A percentile compares a stretch with the other conserved stretches of the same genome.
These are phyloP conservation scores for Hypericum androsaemum DNA, from an alignment of 345 rosid genomes.

Conservation along the genomic window DNA sequence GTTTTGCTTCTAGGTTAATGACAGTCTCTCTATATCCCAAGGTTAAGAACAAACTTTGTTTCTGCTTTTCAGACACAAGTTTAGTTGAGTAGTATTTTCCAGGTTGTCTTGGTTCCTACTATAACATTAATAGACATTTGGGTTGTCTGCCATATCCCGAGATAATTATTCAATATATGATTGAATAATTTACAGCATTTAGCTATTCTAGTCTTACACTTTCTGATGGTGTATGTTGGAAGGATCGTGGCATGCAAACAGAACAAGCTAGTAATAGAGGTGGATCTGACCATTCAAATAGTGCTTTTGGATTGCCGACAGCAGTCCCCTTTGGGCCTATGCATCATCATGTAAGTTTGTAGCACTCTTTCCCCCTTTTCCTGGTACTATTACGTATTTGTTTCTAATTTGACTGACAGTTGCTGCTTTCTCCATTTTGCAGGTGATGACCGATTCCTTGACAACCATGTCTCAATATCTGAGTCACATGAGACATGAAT, in stretches of 20 bases:
- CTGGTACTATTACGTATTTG: slow-evolving; percentile 3
- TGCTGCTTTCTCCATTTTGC: slow-evolving; percentile 11
- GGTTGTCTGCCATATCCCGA: too few relatives aligned
- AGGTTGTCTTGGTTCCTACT: too few relatives aligned
- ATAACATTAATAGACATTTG: too few relatives aligned
- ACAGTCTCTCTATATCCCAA: too few relatives aligned
- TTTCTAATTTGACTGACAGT: not conserved
- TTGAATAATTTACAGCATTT: not conserved
- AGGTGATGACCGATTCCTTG: slow-evolving; percentile 64
- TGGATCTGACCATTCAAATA: slow-evolving; percentile 33
- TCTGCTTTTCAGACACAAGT: too few relatives aligned
- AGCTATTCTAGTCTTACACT: not conserved
- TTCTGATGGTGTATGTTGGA: slow-evolving; percentile 4
- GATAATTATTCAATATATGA: not conserved
- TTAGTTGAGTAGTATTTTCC: too few relatives aligned
- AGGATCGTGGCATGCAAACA: slow-evolving; percentile 36
- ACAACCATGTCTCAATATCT: slow-evolving; percentile 58
- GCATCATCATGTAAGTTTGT: slow-evolving; percentile 50
- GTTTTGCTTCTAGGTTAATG: slow-evolving; percentile 9
- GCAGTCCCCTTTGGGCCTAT: slow-evolving; percentile 38
- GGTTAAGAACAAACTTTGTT: too few relatives aligned
- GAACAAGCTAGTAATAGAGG: slow-evolving; percentile 33
- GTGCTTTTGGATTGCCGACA: slow-evolving; percentile 54
- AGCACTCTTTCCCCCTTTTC: not conserved
- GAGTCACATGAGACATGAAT: slow-evolving; percentile 36